Conservation (phyloP, 2,329 filamentous ascomycete genomes). For the Dryadomyces quercivorus region DNA sequence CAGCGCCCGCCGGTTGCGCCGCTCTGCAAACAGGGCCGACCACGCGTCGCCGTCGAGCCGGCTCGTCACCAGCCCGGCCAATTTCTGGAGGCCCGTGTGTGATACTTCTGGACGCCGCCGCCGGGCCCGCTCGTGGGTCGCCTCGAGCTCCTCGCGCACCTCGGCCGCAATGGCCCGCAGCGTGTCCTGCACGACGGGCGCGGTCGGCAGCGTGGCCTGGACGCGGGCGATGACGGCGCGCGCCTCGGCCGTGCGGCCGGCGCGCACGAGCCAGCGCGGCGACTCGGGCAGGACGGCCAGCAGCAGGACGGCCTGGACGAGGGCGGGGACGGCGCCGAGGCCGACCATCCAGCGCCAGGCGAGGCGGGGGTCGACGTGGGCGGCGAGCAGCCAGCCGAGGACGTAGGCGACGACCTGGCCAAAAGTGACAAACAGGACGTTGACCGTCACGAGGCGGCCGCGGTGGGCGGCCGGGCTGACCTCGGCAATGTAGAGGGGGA, state of each 20-base stretch:
- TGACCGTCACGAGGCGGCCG: slow-evolving; percentile 70
- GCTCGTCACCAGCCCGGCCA: not conserved
- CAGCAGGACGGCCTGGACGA: slow-evolving; percentile 57
- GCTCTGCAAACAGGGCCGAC: slow-evolving; percentile 41
- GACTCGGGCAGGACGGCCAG: slow-evolving; percentile 70
- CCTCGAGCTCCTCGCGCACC: slow-evolving; percentile 53
- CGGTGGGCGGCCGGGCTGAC: slow-evolving; percentile 64
- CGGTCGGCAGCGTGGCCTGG: slow-evolving; percentile 19
- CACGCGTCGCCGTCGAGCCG: slow-evolving; percentile 33
- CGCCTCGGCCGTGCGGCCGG: slow-evolving; percentile 49
- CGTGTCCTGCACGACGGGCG: slow-evolving; percentile 28
- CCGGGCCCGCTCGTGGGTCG: slow-evolving; percentile 28
- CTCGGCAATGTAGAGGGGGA: slow-evolving; percentile 82
- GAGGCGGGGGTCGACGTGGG: slow-evolving; percentile 32
- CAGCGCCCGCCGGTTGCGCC: slow-evolving; percentile 61
- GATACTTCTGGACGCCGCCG: no score
- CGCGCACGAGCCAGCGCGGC: slow-evolving; percentile 73
- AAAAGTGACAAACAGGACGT: slow-evolving; percentile 71
- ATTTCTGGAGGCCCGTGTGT: no score
- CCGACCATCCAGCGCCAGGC: slow-evolving; percentile 93
- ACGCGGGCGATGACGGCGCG: slow-evolving; percentile 52
- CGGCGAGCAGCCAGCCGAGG: slow-evolving; percentile 63
- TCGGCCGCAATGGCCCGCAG: slow-evolving; percentile 62
- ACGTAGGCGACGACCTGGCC: slow-evolving; percentile 86
- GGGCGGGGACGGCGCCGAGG: slow-evolving; percentile 65